These are phyloP conservation scores for Suillus ampliporus DNA, from an alignment of 768 basidiomycete genomes.

Conservation along the genomic window DNA sequence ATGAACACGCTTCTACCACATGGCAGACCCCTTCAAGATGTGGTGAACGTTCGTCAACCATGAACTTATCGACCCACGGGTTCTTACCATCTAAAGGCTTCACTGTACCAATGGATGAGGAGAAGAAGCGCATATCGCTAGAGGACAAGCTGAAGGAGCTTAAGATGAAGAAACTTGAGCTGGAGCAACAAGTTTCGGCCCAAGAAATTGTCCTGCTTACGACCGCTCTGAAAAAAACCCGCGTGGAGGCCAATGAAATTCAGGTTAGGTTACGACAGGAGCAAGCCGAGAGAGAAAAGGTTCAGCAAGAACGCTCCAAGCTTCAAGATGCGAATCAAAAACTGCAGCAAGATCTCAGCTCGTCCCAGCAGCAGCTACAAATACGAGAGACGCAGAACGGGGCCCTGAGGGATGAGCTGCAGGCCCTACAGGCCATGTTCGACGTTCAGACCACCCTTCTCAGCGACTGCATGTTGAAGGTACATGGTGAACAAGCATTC, in stretches of 20 bases:
- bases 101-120: conserved; percentile 33
- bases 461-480: conserved; percentile 42
- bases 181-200: not conserved
- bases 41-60: conserved; percentile 29
- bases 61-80: conserved; percentile 36
- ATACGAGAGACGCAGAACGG: conserved; percentile 28
- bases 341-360: conserved; percentile 19
- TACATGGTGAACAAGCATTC: conserved; percentile 49
- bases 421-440: conserved; percentile 28
- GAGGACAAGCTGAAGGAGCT: conserved; percentile 22
- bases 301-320: conserved; percentile 25
- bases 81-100: conserved; percentile 34
- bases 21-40: conserved; percentile 28
- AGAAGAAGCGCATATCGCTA: conserved; percentile 13
- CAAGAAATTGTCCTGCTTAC: conserved; percentile 27
- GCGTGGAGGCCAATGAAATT: conserved; percentile 19
- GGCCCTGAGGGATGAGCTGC: conserved; percentile 33
- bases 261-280: conserved; percentile 25
- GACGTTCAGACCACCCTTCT: conserved; percentile 37
- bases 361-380: conserved; percentile 28
- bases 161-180: conserved; percentile 28
- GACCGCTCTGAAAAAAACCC: conserved; percentile 8
- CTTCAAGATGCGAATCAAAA: conserved; percentile 19
- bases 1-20: conserved; percentile 29
- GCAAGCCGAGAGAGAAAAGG: conserved; percentile 19